Base-by-base conservation (phyloP, 164 flowering plant genomes). In the Amborella trichopoda region DNA sequence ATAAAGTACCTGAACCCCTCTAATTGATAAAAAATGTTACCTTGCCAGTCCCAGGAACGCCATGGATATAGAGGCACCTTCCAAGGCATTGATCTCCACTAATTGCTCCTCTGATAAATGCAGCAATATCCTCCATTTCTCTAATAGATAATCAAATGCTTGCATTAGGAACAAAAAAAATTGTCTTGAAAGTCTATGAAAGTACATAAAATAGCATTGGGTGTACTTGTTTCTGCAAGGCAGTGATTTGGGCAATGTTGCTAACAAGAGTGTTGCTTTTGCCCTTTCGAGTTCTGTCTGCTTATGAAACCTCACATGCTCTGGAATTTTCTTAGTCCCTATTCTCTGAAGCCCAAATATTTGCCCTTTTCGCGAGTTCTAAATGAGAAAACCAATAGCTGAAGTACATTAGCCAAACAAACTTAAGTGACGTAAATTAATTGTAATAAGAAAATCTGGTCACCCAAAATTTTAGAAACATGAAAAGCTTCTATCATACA, bases 21-120 rank as follows among this genome's bases (percentile, higher is more conserved):
- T n/a, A n/a, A n/a, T n/a, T n/a, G n/a, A 16, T 2, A 38, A 10
- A 38, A 38, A 16, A 9, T 38, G 8, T 10, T 68, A 87, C 98
- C 85, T 91, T 91, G 56, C 99, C 99, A 53, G 99, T 91, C 59
- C 96, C 99, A 54, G 99, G 99, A 63, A 91, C 99, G 60, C 99
- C 99, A 65, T 91, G 95, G 53, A 91, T 76, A 66, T 91, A 91
- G 19, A 91, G 70, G 75, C 99, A 91, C 33, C 95, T 89, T 10
- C 99, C 99, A 36, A 84, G 65, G 60, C 95, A 91, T 28, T 82
- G 77, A 65, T 80, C 82, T 53, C 81, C 86, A 49, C 82, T 73
- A 26, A 82, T 70, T 11, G 90, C 90, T 52, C 81, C 83, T 66
- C 71, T 81, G 26, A 91, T 56, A 64, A 87, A 87, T 54, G 89